Conservation (phyloP, 805 yeast genomes). For the Saccharomycopsis selenospora region DNA sequence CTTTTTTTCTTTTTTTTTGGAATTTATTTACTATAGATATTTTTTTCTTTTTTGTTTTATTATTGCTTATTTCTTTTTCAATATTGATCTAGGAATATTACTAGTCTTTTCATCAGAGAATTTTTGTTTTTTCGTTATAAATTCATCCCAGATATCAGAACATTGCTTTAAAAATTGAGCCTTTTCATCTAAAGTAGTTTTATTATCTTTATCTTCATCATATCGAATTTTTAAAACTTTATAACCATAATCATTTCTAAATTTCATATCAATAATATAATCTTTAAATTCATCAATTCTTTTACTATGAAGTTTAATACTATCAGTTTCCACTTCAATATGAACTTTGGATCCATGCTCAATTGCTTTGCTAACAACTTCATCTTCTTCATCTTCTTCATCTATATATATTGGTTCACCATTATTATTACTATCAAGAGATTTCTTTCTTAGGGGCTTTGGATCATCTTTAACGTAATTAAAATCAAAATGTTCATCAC, state of each 20-base stretch:
- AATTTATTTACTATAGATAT: too few species aligned
- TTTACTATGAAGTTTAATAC: not conserved
- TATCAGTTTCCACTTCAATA: slow-evolving; percentile 7
- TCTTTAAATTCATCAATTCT: slow-evolving; percentile 1
- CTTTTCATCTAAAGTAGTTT: slow-evolving; percentile 1
- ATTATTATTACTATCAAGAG: slow-evolving; percentile 11
- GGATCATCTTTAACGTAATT: slow-evolving; percentile 22
- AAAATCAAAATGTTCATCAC: slow-evolving; percentile 34
- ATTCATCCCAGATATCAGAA: slow-evolving; percentile 12
- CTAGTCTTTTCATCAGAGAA: not conserved
- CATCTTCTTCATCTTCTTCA: slow-evolving; percentile 23
- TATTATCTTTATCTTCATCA: not conserved
- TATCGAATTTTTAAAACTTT: slow-evolving; percentile 26
- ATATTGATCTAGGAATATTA: too few species aligned
- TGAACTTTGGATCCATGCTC: slow-evolving; percentile 33
- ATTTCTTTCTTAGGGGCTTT: not conserved
- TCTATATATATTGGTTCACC: slow-evolving; percentile 20
- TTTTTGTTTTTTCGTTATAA: not conserved
- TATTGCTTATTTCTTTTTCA: too few species aligned
- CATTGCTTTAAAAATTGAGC: slow-evolving; percentile 11
- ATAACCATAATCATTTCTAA: slow-evolving; percentile 7
- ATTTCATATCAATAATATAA: slow-evolving; percentile 4
- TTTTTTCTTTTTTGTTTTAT: too few species aligned
- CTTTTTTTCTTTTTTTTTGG: too few species aligned
- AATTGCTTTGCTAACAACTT: slow-evolving; percentile 31